These are phyloP conservation scores for Podaxis rugospora DNA, from an alignment of 768 basidiomycete genomes.

Conservation along the genomic window DNA sequence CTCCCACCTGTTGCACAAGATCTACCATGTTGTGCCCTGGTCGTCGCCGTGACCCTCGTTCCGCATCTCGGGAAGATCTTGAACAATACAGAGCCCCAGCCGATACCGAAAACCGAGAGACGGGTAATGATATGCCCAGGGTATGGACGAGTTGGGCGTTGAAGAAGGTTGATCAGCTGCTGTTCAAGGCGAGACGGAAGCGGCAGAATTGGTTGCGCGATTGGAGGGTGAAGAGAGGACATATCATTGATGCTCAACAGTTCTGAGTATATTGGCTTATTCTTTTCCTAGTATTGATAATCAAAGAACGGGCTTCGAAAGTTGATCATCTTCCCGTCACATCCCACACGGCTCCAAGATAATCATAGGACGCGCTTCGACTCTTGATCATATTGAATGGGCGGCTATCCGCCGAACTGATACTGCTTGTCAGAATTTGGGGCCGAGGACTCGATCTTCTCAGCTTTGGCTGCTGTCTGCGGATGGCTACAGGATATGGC, in stretches of 20 bases:
- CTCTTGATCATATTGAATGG: not conserved
- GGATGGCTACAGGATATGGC: too few relatives aligned
- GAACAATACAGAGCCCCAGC: too few relatives aligned
- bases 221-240: slow-evolving; percentile 7
- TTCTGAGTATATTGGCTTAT: not conserved
- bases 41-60: slow-evolving; percentile 42
- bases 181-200: slow-evolving; percentile 8
- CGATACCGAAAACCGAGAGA: slow-evolving; percentile 8
- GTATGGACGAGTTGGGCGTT: slow-evolving; percentile 27
- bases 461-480: too few relatives aligned
- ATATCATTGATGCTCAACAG: not conserved
- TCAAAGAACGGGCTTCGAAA: not conserved
- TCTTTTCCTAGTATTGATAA: not conserved
- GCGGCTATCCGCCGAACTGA: not conserved
- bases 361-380: not conserved
- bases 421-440: too few relatives aligned
- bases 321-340: not conserved
- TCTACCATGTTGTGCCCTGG: slow-evolving; percentile 52
- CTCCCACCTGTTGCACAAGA: slow-evolving; percentile 53
- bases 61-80: slow-evolving; percentile 10
- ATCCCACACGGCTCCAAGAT: not conserved
- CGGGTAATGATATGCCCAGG: slow-evolving; percentile 15
- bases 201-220: not conserved
- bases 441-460: too few relatives aligned
- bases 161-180: slow-evolving; percentile 23